Conservation (phyloP, 176 grass and related monocot genomes). For the Ananas comosus region DNA sequence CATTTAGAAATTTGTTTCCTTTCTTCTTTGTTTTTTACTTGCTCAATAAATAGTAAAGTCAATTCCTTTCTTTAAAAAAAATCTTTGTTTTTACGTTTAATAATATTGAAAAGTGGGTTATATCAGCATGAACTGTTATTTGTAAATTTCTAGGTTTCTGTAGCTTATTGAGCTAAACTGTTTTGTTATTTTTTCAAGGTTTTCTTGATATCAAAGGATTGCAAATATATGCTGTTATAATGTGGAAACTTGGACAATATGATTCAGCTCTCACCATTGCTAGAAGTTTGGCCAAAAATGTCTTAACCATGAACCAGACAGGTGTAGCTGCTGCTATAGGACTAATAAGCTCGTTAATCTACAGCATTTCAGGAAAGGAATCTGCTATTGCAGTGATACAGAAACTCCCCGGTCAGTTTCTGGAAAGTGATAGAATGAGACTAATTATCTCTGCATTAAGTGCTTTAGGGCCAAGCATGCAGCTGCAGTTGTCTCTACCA, state of each 20-base stretch:
- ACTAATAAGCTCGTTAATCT: conserved; percentile 77
- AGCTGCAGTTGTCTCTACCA: conserved; percentile 45
- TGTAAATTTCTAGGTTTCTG: not conserved
- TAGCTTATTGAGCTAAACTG: conserved; percentile 17
- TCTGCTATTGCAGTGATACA: conserved; percentile 56
- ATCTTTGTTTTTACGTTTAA: too few species aligned
- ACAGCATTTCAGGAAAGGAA: conserved; percentile 64
- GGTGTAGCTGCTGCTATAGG: conserved; percentile 44
- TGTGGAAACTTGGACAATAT: conserved; percentile 65
- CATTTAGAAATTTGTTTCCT: too few species aligned
- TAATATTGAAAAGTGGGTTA: not conserved
- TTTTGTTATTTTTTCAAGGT: conserved; percentile 41
- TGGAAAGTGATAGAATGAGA: conserved; percentile 49
- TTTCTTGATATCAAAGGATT: conserved; percentile 54
- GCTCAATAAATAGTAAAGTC: too few species aligned
- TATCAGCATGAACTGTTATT: not conserved
- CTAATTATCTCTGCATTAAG: conserved; percentile 72
- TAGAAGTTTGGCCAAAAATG: conserved; percentile 53
- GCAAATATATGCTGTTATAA: conserved; percentile 84
- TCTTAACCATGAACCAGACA: conserved; percentile 49
- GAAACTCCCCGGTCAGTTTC: conserved; percentile 57
- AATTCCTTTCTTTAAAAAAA: too few species aligned
- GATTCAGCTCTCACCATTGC: conserved; percentile 59
- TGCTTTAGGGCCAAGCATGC: conserved; percentile 71
- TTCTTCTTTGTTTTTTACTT: too few species aligned